Conservation (phyloP, 164 flowering plant species). For the Magnolia sinica region DNA sequence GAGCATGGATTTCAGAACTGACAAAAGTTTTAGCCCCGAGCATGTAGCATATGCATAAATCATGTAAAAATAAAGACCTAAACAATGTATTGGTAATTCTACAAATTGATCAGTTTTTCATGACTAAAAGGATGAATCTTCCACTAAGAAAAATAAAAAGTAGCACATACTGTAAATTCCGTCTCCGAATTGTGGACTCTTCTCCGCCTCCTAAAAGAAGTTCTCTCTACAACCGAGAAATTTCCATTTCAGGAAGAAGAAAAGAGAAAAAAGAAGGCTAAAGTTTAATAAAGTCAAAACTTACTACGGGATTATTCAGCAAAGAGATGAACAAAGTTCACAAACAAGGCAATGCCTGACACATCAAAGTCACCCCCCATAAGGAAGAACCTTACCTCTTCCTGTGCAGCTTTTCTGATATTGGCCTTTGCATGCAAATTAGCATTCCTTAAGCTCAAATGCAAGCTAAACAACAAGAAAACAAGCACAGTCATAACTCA, state of each 20-base stretch:
- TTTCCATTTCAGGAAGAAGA: conserved; percentile 3
- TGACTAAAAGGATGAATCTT: background rate
- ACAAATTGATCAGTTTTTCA: background rate
- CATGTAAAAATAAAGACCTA: background rate
- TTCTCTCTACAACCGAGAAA: conserved; percentile 63
- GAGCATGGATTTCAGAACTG: conserved; percentile 1
- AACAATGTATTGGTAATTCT: background rate
- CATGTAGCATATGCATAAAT: background rate
- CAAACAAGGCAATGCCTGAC: background rate
- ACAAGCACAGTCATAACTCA: background rate
- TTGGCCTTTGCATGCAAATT: conserved; percentile 87
- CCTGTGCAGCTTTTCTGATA: conserved; percentile 78
- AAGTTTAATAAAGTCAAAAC: background rate
- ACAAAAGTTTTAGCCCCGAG: background rate
- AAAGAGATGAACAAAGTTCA: background rate
- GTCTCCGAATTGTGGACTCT: conserved; percentile 86
- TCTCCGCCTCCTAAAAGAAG: conserved; percentile 93
- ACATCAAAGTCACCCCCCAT: background rate
- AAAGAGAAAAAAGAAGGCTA: background rate
- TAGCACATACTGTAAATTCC: conserved; percentile 76
- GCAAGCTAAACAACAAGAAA: conserved; percentile 44
- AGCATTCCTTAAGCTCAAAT: conserved; percentile 68
- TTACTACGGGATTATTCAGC: background rate
- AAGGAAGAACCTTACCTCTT: conserved; percentile 50
- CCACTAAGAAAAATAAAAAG: background rate